Base-by-base conservation (phyloP, 1,284 basidiomycete species). In the Cryptococcus sp. region DNA sequence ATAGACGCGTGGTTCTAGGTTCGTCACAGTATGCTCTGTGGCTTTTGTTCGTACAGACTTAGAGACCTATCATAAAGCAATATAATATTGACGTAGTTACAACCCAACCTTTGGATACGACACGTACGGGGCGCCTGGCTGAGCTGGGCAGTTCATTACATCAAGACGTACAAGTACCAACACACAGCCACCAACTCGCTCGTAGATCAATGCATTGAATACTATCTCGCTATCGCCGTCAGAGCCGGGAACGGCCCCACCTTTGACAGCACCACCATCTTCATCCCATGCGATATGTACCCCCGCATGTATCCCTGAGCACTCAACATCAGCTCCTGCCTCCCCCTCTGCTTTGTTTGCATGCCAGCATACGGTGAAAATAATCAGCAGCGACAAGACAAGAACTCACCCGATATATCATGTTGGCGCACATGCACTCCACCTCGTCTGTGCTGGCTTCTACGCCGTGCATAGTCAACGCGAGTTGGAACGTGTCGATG, bases 231-330 rank as follows among this genome's bases (percentile, higher is more conserved):
- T 16, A 74, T 68, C 1, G 63, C 59, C 2, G 57, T 51, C n/a
- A 79, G 60, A 28, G 64, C 58, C 0, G 94, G 93, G 71, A 98
- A 98, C 0, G 93, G 84, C 63, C 87, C 87, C 13, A 82, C 83
- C 62, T 85, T 85, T 1, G 89, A 85, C 51, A 98, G 76, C 2
- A 98, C 95, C 2, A 97, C 87, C 82, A 88, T 91, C 77, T 91
- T 87, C 73, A 89, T 88, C 71, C 91, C 90, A 71, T 98, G 95
- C 46, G 91, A 93, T 69, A 98, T 95, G 76, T 98, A 98, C 4
- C 95, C 95, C 56, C 88, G 84, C 73, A 98, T 87, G 73, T 87
- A 91, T 3, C 90, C 91, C 79, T 80, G 46, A 52, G n/a, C 49
- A 28, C 35, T 48, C 52, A 23, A 33, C 43, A 42, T 46, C 50